Evolutionary conservation across 2,329 filamentous ascomycete genomes (phyloP), one percentile per base, ranked within the genome.

Genomic region (Colletotrichum tanaceti): DNA sequence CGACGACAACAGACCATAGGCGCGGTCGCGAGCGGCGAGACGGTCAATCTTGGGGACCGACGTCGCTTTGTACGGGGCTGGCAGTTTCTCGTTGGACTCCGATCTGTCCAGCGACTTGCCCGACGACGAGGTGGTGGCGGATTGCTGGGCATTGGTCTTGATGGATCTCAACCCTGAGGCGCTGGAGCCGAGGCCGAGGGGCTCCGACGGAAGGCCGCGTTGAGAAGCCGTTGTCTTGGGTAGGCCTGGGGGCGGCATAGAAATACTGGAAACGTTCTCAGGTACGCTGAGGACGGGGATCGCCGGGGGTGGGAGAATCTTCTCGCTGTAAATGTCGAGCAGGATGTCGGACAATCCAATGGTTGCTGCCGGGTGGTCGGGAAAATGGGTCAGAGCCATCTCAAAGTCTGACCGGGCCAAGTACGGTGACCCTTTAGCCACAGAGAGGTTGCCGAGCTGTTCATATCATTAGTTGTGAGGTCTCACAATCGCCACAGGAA

Each of bases 1-100:
- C 0, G 89, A 88, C 0, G 91, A 92, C 3, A 99, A 84, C 18
- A 99, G 85, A 14, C 90, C 91, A 75, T 94, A 96, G 0, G 96
- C 96, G 58, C 96, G 88, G 76, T 98, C 96, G 22, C 95, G 89
- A 18, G 94, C 93, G 4, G 94, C 93, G n/a, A 98, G 87, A 13
- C 94, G 89, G 77, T 96, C 94, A 41, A 93, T 84, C 18, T 91
- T 86, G 18, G 91, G 91, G 4, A 94, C 85, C 1, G 89, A 89
- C 60, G 84, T 85, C 47, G 82, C 86, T 79, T 83, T 86, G 79
- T 85, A 88, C 47, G 83, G 85, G 44, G 81, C 83, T 7, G 84
- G 82, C 3, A 87, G 82, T 65, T 81, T 77, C 55, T 83, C 80
- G 43, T 79, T 78, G 22, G 77, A 75, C 28, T 77, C 73, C 0